Percentiles rank a stretch among this genome's conserved stretches.
Evolutionary conservation across 257 asterid genomes (phyloP).

Genomic region (Gynochthodes officinalis): DNA sequence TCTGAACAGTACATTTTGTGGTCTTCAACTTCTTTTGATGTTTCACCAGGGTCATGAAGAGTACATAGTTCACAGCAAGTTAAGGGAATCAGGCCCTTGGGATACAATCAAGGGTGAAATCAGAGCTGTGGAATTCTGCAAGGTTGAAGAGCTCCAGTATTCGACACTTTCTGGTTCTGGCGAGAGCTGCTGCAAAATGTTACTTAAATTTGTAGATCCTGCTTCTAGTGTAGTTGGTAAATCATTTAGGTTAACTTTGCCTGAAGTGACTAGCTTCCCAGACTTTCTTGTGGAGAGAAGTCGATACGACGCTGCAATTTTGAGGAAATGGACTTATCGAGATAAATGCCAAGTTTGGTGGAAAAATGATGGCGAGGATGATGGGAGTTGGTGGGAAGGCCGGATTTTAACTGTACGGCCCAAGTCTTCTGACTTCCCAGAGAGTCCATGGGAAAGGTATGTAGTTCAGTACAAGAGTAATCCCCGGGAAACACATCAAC

Average conservation of each 20-base stretch:
- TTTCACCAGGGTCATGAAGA: slow-evolving; percentile 84
- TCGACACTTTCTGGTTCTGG: slow-evolving; percentile 85
- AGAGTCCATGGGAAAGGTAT: slow-evolving; percentile 96
- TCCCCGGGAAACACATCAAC: slow-evolving; percentile 69
- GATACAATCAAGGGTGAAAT: slow-evolving; percentile 54
- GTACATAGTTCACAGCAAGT: slow-evolving; percentile 41
- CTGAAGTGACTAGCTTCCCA: slow-evolving; percentile 82
- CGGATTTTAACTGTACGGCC: slow-evolving; percentile 64
- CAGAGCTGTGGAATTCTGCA: slow-evolving; percentile 79
- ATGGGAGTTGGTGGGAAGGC: slow-evolving; percentile 96
- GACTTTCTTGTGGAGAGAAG: slow-evolving; percentile 91
- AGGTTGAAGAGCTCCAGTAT: slow-evolving; percentile 70
- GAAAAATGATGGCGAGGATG: slow-evolving; percentile 80
- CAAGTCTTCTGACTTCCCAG: slow-evolving; percentile 73
- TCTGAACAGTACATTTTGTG: slow-evolving; percentile 2
- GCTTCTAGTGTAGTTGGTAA: slow-evolving; percentile 59
- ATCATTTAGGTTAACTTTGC: slow-evolving; percentile 71
- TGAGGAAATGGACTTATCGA: slow-evolving; percentile 76
- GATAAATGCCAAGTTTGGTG: slow-evolving; percentile 96
- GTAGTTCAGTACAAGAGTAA: slow-evolving; percentile 77
- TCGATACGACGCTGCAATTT: slow-evolving; percentile 72
- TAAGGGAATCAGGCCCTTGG: slow-evolving; percentile 72
- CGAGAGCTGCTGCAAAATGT: slow-evolving; percentile 92
- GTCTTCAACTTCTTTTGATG: slow-evolving; percentile 13
- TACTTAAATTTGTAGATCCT: slow-evolving; percentile 67